These are phyloP conservation scores for Lasiosphaeria ovina DNA, from an alignment of 495 filamentous ascomycete species.

Conservation along the genomic window DNA sequence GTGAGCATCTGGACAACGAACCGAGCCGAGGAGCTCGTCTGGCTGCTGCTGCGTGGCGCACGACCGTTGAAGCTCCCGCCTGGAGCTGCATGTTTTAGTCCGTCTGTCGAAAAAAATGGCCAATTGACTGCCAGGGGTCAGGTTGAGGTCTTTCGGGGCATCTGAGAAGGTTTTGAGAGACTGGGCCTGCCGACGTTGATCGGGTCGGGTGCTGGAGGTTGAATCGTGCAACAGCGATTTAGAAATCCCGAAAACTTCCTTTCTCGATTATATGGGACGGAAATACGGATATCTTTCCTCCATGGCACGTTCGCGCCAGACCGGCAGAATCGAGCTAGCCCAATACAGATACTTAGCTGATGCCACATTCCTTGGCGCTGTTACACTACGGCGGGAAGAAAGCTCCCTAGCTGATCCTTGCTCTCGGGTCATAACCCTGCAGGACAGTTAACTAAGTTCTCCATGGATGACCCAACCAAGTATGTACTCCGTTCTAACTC, in stretches of 20 bases:
- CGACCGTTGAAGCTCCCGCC: slow-evolving; percentile 35
- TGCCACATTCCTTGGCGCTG: too few species aligned
- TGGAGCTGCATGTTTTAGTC: slow-evolving; percentile 40
- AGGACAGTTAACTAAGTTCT: too few species aligned
- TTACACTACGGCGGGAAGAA: too few species aligned
- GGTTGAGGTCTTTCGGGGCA: slow-evolving; percentile 18
- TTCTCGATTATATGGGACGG: slow-evolving; percentile 21
- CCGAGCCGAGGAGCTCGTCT: slow-evolving; percentile 15
- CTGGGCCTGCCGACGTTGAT: neutral
- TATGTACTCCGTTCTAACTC: too few species aligned
- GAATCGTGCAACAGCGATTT: neutral
- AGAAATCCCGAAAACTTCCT: slow-evolving; percentile 33
- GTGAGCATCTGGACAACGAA: slow-evolving; percentile 19
- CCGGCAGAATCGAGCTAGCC: too few species aligned
- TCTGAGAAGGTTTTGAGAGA: slow-evolving; percentile 14
- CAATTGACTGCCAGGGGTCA: slow-evolving; percentile 30
- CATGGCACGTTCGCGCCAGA: too few species aligned
- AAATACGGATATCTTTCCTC: neutral
- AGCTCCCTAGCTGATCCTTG: too few species aligned
- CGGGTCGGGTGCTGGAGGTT: slow-evolving; percentile 3
- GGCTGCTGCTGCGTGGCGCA: slow-evolving; percentile 28
- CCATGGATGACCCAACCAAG: too few species aligned
- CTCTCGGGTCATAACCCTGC: too few species aligned
- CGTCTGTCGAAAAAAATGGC: slow-evolving; percentile 20
- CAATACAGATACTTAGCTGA: too few species aligned